Evolutionary conservation across 257 asterid species (phyloP).

Genomic region (Nicotiana undulata): DNA sequence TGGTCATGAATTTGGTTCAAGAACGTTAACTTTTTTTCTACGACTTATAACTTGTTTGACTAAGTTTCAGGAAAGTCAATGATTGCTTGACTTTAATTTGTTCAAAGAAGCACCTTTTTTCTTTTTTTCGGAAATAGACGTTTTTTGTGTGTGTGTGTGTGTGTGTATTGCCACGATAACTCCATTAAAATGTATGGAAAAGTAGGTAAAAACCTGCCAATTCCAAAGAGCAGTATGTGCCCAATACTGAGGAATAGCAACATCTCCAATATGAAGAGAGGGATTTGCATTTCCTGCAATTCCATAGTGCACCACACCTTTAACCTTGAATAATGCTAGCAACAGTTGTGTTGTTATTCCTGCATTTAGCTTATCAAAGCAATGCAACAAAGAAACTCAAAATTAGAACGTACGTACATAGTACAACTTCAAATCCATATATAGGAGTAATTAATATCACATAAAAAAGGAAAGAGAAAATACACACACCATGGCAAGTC

Average conservation of each 20-base stretch:
- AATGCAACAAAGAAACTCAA: not conserved
- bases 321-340: slow-evolving; percentile 32
- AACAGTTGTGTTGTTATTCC: slow-evolving; percentile 52
- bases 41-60: no score
- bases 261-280: slow-evolving; percentile 47
- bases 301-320: slow-evolving; percentile 64
- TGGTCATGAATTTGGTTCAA: not conserved
- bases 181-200: not conserved
- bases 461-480: not conserved
- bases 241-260: slow-evolving; percentile 51
- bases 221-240: slow-evolving; percentile 51
- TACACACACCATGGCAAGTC: slow-evolving; percentile 39
- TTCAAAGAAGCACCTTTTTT: no score
- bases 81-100: no score
- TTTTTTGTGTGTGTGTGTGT: no score
- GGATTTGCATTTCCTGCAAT: slow-evolving; percentile 64
- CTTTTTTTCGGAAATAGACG: no score
- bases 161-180: no score
- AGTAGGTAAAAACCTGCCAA: slow-evolving; percentile 41
- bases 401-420: not conserved
- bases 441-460: not conserved
- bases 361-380: slow-evolving; percentile 45
- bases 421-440: not conserved
- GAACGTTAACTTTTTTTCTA: not conserved
- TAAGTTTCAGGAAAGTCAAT: no score